phyloP scores from a whole-genome alignment of 495 filamentous ascomycete species.

The Entonaema liquescens region DNA sequence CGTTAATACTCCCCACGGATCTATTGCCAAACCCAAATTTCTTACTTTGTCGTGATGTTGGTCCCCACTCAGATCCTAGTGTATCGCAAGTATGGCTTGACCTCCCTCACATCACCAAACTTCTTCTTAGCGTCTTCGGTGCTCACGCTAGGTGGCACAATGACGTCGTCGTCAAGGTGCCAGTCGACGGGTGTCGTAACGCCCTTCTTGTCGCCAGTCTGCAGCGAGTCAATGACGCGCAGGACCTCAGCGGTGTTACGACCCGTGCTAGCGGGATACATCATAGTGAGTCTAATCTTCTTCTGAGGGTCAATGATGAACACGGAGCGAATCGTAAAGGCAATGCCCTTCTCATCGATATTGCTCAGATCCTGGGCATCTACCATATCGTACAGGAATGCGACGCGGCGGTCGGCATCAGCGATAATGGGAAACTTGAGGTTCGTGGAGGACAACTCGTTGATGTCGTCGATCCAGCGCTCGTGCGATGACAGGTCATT shows the following conservation, averaged over 20 bases:
- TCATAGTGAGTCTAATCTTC: slow-evolving; percentile 92
- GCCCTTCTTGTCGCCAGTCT: slow-evolving; percentile 94
- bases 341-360: slow-evolving; percentile 92
- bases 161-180: slow-evolving; percentile 88
- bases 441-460: slow-evolving; percentile 82
- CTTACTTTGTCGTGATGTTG: no score
- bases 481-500: slow-evolving; percentile 72
- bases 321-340: slow-evolving; percentile 97
- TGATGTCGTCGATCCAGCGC: slow-evolving; percentile 92
- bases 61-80: slow-evolving; percentile 46
- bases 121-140: slow-evolving; percentile 86
- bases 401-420: slow-evolving; percentile 91
- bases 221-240: slow-evolving; percentile 91
- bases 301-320: slow-evolving; percentile 99
- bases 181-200: slow-evolving; percentile 95
- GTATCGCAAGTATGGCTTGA: slow-evolving; percentile 90
- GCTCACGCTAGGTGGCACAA: slow-evolving; percentile 87
- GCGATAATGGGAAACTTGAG: slow-evolving; percentile 95
- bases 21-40: no score
- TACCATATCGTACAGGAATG: slow-evolving; percentile 94
- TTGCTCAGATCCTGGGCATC: slow-evolving; percentile 78
- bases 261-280: slow-evolving; percentile 96
- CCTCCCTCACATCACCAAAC: slow-evolving; percentile 87
- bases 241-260: slow-evolving; percentile 96
- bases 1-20: not conserved